These are phyloP conservation scores for Trametes coccinea DNA, from an alignment of 768 basidiomycete genomes.

Conservation along the genomic window DNA sequence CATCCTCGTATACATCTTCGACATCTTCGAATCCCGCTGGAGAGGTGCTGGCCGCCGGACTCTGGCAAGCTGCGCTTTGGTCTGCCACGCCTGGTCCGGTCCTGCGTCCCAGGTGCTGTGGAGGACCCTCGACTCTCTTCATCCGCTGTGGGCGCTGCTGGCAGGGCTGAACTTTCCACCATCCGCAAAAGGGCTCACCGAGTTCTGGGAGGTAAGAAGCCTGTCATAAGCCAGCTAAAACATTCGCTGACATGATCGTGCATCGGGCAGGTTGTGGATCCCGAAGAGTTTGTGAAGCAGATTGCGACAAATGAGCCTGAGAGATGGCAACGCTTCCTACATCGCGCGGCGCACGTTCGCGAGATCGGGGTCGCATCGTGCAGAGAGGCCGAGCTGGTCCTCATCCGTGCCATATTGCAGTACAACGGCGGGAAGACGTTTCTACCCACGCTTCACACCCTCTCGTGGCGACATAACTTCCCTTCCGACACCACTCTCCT, in stretches of 20 bases:
- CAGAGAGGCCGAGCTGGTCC: background rate
- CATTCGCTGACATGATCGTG: background rate
- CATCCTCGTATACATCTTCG: constrained; percentile 7
- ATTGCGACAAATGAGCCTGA: background rate
- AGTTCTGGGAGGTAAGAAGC: constrained; percentile 5
- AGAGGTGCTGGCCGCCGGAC: background rate
- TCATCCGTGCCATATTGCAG: constrained; percentile 9
- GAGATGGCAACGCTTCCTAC: constrained; percentile 9
- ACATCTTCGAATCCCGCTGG: background rate
- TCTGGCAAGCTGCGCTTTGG: constrained; percentile 10
- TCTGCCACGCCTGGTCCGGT: constrained; percentile 6
- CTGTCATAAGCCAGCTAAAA: background rate
- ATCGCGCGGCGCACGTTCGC: constrained; percentile 9
- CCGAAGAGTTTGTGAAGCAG: constrained; percentile 11
- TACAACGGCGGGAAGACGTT: constrained; percentile 5
- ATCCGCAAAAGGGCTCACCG: background rate
- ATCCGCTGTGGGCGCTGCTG: constrained; percentile 14
- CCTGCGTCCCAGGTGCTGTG: constrained; percentile 12
- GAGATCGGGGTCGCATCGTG: constrained; percentile 1
- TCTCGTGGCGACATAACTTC: constrained; percentile 8
- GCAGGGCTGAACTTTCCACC: constrained; percentile 4
- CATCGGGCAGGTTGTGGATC: background rate
- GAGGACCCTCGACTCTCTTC: constrained; percentile 4
- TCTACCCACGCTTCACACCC: constrained; percentile 3
- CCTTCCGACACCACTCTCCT: constrained; percentile 7